Evolutionary conservation across 192 early-diverging fungal genomes (phyloP).

Genomic region (Ambispora gerdemannii): DNA sequence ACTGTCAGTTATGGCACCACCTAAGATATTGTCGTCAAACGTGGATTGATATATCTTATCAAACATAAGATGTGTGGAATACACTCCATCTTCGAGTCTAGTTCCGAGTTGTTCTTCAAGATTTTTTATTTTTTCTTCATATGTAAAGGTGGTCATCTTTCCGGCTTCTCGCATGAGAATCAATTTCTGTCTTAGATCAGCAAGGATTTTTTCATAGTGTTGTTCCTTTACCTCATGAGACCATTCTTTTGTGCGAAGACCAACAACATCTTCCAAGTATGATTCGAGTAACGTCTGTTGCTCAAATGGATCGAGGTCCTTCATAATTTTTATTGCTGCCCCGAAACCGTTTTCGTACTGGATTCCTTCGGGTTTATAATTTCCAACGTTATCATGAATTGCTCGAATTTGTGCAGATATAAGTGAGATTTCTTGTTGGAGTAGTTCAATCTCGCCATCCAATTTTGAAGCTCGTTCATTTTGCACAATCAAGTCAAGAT

Average conservation of each 20-base stretch:
- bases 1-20: too few species aligned
- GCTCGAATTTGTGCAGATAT: constrained; percentile 51
- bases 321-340: constrained; percentile 46
- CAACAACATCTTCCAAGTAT: constrained; percentile 55
- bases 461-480: constrained; percentile 44
- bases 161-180: constrained; percentile 59
- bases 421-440: constrained; percentile 58
- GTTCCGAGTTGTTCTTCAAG: constrained; percentile 41
- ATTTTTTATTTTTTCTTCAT: constrained; percentile 46
- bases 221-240: constrained; percentile 42
- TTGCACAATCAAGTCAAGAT: constrained; percentile 28
- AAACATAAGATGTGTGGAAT: too few species aligned
- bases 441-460: constrained; percentile 55
- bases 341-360: constrained; percentile 51
- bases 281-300: constrained; percentile 50
- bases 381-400: constrained; percentile 18
- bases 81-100: too few species aligned
- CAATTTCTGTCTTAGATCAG: constrained; percentile 52
- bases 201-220: constrained; percentile 50
- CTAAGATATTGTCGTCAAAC: too few species aligned
- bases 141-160: constrained; percentile 44
- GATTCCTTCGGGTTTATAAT: constrained; percentile 32
- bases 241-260: constrained; percentile 47
- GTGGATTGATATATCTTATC: too few species aligned
- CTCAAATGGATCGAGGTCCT: constrained; percentile 49